Evolutionary conservation across 106 monocot species (phyloP).

Genomic region (Cymbidium sinense): DNA sequence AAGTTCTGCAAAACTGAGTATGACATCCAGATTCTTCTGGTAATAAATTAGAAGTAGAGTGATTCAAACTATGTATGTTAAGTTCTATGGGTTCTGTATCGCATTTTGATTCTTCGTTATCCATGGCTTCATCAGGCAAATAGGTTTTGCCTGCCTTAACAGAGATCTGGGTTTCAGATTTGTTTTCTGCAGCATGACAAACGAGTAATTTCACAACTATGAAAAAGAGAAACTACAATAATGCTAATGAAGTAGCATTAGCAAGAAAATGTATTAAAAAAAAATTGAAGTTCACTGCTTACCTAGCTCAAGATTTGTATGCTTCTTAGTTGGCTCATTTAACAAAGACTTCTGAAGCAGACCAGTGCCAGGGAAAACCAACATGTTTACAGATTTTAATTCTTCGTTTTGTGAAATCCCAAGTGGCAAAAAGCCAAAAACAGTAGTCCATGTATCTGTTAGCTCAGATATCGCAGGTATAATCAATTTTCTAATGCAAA

Average conservation of each 20-base stretch:
- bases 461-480: constrained; percentile 94
- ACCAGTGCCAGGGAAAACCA: constrained; percentile 85
- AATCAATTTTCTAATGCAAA: constrained; percentile 64
- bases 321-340: constrained; percentile 15
- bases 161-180: not conserved
- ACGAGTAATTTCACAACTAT: not conserved
- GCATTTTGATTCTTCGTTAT: constrained; percentile 1
- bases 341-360: constrained; percentile 57
- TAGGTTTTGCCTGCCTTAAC: not conserved
- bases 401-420: constrained; percentile 45
- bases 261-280: not conserved
- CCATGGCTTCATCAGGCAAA: not conserved
- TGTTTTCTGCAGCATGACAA: constrained; percentile 1
- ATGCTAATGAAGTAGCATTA: not conserved
- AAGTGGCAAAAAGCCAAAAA: constrained; percentile 72
- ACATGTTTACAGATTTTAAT: constrained; percentile 49
- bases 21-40: constrained; percentile 13
- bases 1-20: constrained; percentile 3
- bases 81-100: not conserved
- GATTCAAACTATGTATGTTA: constrained; percentile 6
- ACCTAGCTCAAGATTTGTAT: constrained; percentile 21
- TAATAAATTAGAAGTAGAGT: not conserved
- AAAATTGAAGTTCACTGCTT: not conserved
- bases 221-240: constrained; percentile 4
- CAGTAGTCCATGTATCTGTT: constrained; percentile 64